Conservation (phyloP, 371 early-diverging fungal genomes). For the Circinella umbellata region DNA sequence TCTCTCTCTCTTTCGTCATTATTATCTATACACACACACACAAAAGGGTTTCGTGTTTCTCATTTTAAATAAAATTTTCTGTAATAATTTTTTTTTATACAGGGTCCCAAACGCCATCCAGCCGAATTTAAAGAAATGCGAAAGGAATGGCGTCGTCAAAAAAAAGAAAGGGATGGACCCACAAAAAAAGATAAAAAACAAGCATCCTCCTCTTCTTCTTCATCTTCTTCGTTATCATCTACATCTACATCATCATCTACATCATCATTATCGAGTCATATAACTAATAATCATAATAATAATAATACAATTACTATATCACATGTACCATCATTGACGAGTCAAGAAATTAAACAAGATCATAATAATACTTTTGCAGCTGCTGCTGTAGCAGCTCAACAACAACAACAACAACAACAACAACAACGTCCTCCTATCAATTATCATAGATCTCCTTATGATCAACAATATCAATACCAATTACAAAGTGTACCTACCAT, state of each 20-base stretch:
- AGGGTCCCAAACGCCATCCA: slow-evolving; percentile 37
- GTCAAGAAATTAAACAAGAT: too few relatives aligned
- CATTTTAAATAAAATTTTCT: background rate
- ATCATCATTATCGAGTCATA: too few relatives aligned
- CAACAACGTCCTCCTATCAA: background rate
- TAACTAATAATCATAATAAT: too few relatives aligned
- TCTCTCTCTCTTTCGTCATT: background rate
- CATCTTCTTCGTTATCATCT: background rate
- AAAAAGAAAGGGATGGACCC: slow-evolving; percentile 37
- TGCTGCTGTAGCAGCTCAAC: background rate
- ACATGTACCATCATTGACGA: too few relatives aligned
- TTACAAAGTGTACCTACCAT: slow-evolving; percentile 1
- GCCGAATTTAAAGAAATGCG: slow-evolving; percentile 61
- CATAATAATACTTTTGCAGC: background rate
- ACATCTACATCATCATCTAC: background rate
- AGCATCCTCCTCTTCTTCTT: background rate
- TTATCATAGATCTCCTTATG: slow-evolving; percentile 1
- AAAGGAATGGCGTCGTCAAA: slow-evolving; percentile 49
- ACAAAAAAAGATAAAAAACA: background rate
- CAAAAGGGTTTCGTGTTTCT: too few relatives aligned
- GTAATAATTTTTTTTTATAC: background rate
- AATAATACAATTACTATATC: too few relatives aligned
- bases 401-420: background rate
- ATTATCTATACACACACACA: too few relatives aligned
- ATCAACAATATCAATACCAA: slow-evolving; percentile 4